Conservation (phyloP, 352 stramenopile genomes). For the Thalassiosira exigua region DNA sequence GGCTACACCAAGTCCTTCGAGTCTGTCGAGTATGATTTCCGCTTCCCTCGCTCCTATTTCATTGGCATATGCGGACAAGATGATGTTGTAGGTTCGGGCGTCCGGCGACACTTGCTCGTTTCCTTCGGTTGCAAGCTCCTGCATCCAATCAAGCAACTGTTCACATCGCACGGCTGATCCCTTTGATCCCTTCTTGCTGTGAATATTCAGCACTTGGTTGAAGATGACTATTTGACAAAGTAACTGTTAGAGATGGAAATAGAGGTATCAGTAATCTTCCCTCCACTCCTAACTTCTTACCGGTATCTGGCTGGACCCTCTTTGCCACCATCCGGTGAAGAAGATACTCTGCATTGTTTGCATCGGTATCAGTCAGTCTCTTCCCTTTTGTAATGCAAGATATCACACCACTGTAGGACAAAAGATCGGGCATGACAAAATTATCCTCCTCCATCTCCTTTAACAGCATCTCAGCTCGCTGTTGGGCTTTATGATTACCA, state of each 20-base stretch:
- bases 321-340: slow-evolving; percentile 15
- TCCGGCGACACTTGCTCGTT: slow-evolving; percentile 43
- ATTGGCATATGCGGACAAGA: slow-evolving; percentile 43
- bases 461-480: slow-evolving; percentile 29
- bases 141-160: slow-evolving; percentile 41
- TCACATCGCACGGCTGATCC: slow-evolving; percentile 39
- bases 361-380: slow-evolving; percentile 16
- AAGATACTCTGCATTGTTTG: slow-evolving; percentile 28
- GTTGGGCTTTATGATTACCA: slow-evolving; percentile 27
- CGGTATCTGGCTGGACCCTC: slow-evolving; percentile 32
- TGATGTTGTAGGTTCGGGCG: slow-evolving; percentile 48
- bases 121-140: slow-evolving; percentile 29
- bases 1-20: slow-evolving; percentile 22
- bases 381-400: slow-evolving; percentile 43
- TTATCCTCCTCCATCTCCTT: slow-evolving; percentile 30
- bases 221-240: too few species aligned
- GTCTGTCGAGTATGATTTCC: slow-evolving; percentile 37
- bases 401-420: slow-evolving; percentile 48
- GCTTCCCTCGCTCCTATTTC: slow-evolving; percentile 38
- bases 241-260: too few species aligned
- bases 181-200: slow-evolving; percentile 32
- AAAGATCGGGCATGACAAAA: slow-evolving; percentile 29
- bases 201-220: slow-evolving; percentile 51
- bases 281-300: slow-evolving; percentile 5
- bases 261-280: too few species aligned